A percentile compares a stretch with the other conserved stretches of the same genome.
Conservation (phyloP, 179 eudicot species). For the Drosera spatulata region DNA sequence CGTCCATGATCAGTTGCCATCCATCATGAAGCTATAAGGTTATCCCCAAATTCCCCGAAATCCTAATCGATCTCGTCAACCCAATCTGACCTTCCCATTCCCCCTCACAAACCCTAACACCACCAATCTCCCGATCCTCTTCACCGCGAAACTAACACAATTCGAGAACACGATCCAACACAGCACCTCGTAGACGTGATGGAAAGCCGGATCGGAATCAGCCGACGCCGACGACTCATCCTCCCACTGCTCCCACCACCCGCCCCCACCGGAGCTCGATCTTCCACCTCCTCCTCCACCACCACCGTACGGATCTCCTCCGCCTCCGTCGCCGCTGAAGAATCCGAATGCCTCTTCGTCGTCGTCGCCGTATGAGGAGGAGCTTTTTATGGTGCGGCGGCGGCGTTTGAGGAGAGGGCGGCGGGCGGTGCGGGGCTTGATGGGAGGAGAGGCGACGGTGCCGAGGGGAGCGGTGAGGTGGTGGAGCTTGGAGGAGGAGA, state of each 20-base stretch:
- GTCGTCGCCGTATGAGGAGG: conserved; percentile 15
- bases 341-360: conserved; percentile 15
- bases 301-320: conserved; percentile 20
- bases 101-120: conserved; percentile 12
- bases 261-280: conserved; percentile 9
- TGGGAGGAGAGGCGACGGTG: conserved; percentile 37
- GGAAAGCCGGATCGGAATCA: conserved; percentile 62
- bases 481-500: too few species aligned
- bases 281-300: conserved; percentile 22
- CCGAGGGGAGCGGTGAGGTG: conserved; percentile 19
- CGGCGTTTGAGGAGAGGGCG: conserved; percentile 23
- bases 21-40: too few species aligned
- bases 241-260: too few species aligned
- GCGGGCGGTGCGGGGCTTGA: conserved; percentile 19
- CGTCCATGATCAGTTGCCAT: too few species aligned
- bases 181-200: conserved; percentile 54
- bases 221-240: conserved; percentile 25
- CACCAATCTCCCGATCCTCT: conserved; percentile 35
- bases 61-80: too few species aligned
- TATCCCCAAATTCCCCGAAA: too few species aligned
- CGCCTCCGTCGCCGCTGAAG: conserved; percentile 14
- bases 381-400: conserved; percentile 32
- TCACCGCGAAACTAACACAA: conserved; percentile 64
- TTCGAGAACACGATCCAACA: conserved; percentile 64
- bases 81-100: too few species aligned